Evolutionary conservation across 768 basidiomycete species (phyloP), one percentile per base, ranked within the genome.

Genomic region (Daedaleopsis sinensis): DNA sequence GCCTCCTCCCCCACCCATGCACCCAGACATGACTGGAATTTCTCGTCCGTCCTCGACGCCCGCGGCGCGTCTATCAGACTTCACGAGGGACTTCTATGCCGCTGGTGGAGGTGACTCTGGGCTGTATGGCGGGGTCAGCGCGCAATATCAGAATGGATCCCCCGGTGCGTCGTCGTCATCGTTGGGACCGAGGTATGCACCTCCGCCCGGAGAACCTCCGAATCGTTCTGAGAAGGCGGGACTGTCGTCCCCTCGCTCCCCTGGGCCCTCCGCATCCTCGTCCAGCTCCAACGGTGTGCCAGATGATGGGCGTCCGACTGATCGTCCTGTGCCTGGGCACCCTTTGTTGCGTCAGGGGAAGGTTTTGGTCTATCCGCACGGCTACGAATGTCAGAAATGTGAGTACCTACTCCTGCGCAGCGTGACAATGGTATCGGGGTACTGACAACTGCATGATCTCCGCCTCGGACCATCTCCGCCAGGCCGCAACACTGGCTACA

Each of bases 401-500:
- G 66, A 56, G 81, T 68, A 9, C 38, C 27, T 7, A 7, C 27
- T 32, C 27, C 7, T 32, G 27, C 27, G 27, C 27, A 16, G 15
- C 36, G 49, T 19, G 19, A 38, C 23, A 11, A 35, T 5, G 46
- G 5, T 9, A 16, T 35, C 1, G 15, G 23, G 18, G 44, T 42
- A 42, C 18, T 12, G 18, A 42, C 39, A 11, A 32, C 27, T 42
- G 39, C 18, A 12, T n/a, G n/a, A n/a, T n/a, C n/a, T n/a, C n/a
- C 18, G 39, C 39, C 39, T 42, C 3, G n/a, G 13, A 42, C 39
- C 39, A 42, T 42, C 27, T 32, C 27, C 60, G 42, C 18, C 59
- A 93, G 91, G 91, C 66, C 77, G 77, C 42, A 93, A 94, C 71
- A 84, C 82, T 0, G 91, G 92, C 2, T 93, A 87, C 74, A 91